Evolutionary conservation across 2,329 filamentous ascomycete species (phyloP).

Genomic region (Epichloe bromicola): DNA sequence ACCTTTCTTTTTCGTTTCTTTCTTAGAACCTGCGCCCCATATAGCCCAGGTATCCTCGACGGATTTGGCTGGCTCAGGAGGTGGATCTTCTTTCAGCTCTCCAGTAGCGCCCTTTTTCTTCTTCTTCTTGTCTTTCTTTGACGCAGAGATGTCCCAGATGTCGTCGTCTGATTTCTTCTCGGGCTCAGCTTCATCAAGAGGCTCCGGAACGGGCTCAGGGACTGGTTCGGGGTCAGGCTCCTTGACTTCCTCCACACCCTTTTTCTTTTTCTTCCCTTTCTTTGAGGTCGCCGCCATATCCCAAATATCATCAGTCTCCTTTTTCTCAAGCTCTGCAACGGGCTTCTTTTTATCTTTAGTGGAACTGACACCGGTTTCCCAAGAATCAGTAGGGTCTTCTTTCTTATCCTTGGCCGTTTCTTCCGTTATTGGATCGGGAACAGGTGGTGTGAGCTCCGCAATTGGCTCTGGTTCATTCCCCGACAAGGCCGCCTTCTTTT

Average conservation of each 20-base stretch:
- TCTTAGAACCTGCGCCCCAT: constrained; percentile 3
- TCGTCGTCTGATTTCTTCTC: constrained; percentile 8
- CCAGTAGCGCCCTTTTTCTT: constrained; percentile 1
- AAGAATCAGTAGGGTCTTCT: constrained; percentile 15
- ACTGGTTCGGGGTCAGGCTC: constrained; percentile 11
- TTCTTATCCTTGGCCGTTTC: constrained; percentile 6
- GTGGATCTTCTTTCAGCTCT: neutral
- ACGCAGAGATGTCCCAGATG: constrained; percentile 10
- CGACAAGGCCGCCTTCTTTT: constrained; percentile 4
- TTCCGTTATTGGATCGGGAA: constrained; percentile 4
- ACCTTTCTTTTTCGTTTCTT: constrained; percentile 10
- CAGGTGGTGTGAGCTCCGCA: no score
- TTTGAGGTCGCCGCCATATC: constrained; percentile 10
- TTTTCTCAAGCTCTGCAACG: constrained; percentile 13
- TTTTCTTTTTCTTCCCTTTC: constrained; percentile 18
- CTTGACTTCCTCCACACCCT: constrained; percentile 10
- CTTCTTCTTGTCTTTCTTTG: constrained; percentile 11
- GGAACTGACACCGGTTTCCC: constrained; percentile 11
- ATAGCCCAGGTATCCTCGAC: constrained; percentile 2
- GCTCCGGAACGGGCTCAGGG: constrained; percentile 12
- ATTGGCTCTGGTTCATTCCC: no score
- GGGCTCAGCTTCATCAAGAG: neutral
- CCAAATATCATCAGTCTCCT: constrained; percentile 19
- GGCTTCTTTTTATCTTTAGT: constrained; percentile 10
- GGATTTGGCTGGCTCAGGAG: constrained; percentile 1